These are phyloP conservation scores for Dipodascus albidus DNA, from an alignment of 805 yeast species.

Conservation along the genomic window DNA sequence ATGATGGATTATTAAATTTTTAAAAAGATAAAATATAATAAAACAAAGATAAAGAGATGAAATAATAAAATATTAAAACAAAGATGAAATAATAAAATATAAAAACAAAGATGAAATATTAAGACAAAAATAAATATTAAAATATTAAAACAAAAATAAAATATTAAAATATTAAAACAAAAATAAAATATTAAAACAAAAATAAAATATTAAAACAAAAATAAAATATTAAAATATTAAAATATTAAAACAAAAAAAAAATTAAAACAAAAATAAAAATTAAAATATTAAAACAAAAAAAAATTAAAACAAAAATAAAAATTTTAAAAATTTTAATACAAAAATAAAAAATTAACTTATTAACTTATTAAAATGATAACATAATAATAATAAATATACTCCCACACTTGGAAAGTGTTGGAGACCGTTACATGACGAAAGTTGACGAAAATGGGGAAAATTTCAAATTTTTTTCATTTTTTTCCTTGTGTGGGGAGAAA, in stretches of 20 bases:
- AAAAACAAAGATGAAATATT: background rate
- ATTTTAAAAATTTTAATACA: background rate
- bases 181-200: background rate
- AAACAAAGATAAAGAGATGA: background rate
- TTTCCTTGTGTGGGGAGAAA: background rate
- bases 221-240: too few species aligned
- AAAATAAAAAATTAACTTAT: background rate
- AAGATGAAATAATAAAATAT: background rate
- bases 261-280: background rate
- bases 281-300: background rate
- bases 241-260: background rate
- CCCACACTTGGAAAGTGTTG: background rate
- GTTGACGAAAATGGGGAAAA: background rate
- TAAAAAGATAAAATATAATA: background rate
- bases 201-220: too few species aligned
- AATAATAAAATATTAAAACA: background rate
- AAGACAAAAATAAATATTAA: too few species aligned
- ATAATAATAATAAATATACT: too few species aligned
- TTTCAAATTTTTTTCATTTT: background rate
- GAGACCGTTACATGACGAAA: background rate
- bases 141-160: too few species aligned
- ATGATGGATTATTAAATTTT: background rate
- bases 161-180: background rate
- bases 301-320: background rate
- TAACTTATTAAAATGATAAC: background rate